Conservation (phyloP, 352 stramenopile species). For the Albugo laibachii region DNA sequence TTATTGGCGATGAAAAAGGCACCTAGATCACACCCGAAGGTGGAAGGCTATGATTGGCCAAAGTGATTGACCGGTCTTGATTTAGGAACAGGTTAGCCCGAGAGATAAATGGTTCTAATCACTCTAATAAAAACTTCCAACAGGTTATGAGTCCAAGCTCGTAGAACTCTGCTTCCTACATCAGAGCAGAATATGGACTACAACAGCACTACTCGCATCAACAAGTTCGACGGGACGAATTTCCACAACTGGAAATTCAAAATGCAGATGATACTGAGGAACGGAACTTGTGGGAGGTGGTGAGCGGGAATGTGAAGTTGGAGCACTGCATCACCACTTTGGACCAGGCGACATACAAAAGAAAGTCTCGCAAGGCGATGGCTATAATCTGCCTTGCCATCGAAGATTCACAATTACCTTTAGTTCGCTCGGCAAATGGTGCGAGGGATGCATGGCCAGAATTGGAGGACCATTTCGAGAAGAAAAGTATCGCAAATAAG, state of each 20-base stretch:
- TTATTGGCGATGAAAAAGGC: too few species aligned
- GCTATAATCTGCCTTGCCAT: background rate
- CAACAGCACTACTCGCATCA: slow-evolving; percentile 7
- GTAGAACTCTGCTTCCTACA: too few species aligned
- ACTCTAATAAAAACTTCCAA: too few species aligned
- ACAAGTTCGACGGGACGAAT: slow-evolving; percentile 12
- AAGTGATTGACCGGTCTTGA: too few species aligned
- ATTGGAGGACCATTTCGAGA: slow-evolving; percentile 7
- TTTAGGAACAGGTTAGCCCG: too few species aligned
- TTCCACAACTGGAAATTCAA: slow-evolving; percentile 13
- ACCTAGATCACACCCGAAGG: too few species aligned
- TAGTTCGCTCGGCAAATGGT: slow-evolving; percentile 5
- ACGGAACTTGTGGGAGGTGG: slow-evolving; percentile 9
- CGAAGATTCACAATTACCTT: slow-evolving; percentile 9
- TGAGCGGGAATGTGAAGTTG: slow-evolving; percentile 4
- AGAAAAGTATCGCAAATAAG: slow-evolving; percentile 11
- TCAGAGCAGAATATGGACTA: too few species aligned
- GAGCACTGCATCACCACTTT: slow-evolving; percentile 3
- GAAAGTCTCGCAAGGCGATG: slow-evolving; percentile 2
- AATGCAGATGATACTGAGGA: slow-evolving; percentile 13
- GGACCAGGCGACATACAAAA: slow-evolving; percentile 1
- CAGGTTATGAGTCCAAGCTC: too few species aligned
- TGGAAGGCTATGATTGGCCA: too few species aligned
- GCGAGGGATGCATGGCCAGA: slow-evolving; percentile 8
- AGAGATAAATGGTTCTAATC: too few species aligned